Conservation (phyloP, 768 basidiomycete genomes). For the Suillus subalutaceus region DNA sequence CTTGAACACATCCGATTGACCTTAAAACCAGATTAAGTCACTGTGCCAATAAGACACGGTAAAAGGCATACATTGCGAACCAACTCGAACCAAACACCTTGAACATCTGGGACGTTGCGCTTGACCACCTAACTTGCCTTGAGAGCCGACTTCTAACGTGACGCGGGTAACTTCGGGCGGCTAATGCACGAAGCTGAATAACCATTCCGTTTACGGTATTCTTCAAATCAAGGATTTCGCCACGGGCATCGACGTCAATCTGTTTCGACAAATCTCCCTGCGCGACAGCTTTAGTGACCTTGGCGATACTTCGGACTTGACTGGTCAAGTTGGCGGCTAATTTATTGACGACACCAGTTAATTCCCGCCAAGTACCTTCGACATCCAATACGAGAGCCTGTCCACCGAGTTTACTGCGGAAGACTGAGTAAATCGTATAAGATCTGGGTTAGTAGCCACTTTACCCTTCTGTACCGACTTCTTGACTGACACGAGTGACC, state of each 20-base stretch:
- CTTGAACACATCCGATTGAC: slow-evolving; percentile 84
- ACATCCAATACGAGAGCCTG: slow-evolving; percentile 87
- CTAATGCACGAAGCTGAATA: slow-evolving; percentile 59
- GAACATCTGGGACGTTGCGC: slow-evolving; percentile 86
- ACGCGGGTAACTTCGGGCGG: slow-evolving; percentile 83
- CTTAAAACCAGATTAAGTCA: slow-evolving; percentile 32
- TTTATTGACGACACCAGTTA: slow-evolving; percentile 84
- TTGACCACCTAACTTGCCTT: slow-evolving; percentile 89
- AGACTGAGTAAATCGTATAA: slow-evolving; percentile 25
- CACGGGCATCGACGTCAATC: slow-evolving; percentile 89
- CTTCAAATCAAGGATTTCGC: slow-evolving; percentile 87
- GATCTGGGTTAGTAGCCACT: slow-evolving; percentile 35
- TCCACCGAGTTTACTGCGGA: slow-evolving; percentile 71
- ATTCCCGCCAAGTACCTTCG: slow-evolving; percentile 87
- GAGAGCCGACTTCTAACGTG: slow-evolving; percentile 83
- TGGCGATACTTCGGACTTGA: slow-evolving; percentile 59
- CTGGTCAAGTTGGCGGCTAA: slow-evolving; percentile 75
- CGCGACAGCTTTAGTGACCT: slow-evolving; percentile 77
- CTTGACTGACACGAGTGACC: slow-evolving; percentile 82
- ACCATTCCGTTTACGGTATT: slow-evolving; percentile 60
- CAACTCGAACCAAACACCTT: slow-evolving; percentile 89
- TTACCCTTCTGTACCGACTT: slow-evolving; percentile 82
- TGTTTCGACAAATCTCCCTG: slow-evolving; percentile 87
- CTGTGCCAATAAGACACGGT: background rate
- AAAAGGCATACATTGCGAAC: slow-evolving; percentile 63